These are phyloP conservation scores for Isoetes engelmannii DNA, from an alignment of 83 land plant species.

Conservation along the genomic window DNA sequence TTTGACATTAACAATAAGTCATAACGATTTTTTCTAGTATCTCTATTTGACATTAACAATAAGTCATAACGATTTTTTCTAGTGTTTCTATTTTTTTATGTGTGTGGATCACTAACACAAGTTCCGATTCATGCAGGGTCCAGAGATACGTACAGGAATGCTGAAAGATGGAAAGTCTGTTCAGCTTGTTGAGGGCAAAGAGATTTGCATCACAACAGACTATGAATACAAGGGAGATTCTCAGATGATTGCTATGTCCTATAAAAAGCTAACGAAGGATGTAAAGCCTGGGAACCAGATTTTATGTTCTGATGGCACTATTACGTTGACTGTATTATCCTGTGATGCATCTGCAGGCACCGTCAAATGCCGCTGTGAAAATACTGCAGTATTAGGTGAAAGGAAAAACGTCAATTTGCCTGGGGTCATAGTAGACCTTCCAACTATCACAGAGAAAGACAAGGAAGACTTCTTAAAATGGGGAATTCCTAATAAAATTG, in stretches of 20 bases:
- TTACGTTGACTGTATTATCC: slow-evolving; percentile 13
- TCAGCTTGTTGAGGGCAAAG: slow-evolving; percentile 4
- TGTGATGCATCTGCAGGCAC: slow-evolving; percentile 3
- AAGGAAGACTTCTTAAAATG: slow-evolving; percentile 11
- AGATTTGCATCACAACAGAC: slow-evolving; percentile 7
- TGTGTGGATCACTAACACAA: no score
- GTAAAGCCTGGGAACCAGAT: slow-evolving; percentile 9
- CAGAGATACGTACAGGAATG: slow-evolving; percentile 22
- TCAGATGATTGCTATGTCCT: slow-evolving; percentile 14
- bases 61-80: no score
- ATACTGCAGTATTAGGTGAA: slow-evolving; percentile 13
- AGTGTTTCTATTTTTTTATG: no score
- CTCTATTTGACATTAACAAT: no score
- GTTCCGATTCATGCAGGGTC: no score
- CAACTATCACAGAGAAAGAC: slow-evolving; percentile 18
- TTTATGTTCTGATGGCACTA: slow-evolving; percentile 16
- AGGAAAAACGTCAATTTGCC: slow-evolving; percentile 19
- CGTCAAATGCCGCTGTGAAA: slow-evolving; percentile 17
- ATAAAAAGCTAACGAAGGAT: slow-evolving; percentile 17
- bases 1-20: no score
- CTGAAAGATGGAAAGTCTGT: slow-evolving; percentile 14
- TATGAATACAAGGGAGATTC: slow-evolving; percentile 4
- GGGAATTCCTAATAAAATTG: slow-evolving; percentile 18
- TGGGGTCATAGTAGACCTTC: slow-evolving; percentile 16
- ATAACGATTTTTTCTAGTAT: no score